Evolutionary conservation across 139 green algal genomes (phyloP).

Genomic region (Chlorella sp.): DNA sequence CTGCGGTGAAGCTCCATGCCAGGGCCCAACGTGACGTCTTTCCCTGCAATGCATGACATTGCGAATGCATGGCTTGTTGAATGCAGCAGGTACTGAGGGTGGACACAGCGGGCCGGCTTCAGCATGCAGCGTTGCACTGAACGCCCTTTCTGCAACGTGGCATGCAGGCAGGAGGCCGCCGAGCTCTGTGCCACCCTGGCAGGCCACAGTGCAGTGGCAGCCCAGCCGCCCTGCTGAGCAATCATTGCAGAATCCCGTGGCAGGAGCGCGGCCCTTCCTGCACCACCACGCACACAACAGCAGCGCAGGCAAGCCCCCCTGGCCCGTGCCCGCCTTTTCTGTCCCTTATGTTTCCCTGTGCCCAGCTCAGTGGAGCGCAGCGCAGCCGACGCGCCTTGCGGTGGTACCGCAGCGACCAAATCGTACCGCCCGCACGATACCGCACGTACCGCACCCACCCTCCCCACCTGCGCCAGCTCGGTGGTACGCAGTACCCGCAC

Average conservation of each 20-base stretch:
- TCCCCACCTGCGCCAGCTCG: slow-evolving; percentile 78
- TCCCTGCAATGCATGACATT: slow-evolving; percentile 58
- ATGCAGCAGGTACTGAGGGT: not conserved
- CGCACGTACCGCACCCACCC: no score
- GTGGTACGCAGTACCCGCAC: slow-evolving; percentile 77
- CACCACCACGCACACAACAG: no score
- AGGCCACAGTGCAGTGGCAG: not conserved
- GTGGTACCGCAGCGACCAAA: no score
- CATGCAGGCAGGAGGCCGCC: not conserved
- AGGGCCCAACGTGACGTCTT: slow-evolving; percentile 88
- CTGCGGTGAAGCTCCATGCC: slow-evolving; percentile 85
- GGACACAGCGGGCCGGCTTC: no score
- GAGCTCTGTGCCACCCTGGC: not conserved
- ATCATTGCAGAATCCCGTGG: not conserved
- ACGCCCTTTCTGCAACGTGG: no score
- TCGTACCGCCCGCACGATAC: not conserved
- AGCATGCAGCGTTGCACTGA: no score
- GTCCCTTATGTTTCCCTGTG: no score
- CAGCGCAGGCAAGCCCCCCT: no score
- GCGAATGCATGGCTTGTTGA: not conserved
- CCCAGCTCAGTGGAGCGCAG: no score
- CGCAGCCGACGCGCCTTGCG: no score
- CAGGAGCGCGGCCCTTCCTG: no score
- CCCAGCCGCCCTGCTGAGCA: not conserved
- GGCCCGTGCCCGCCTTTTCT: no score